A percentile compares a stretch with the other conserved stretches of the same genome.
Conservation (phyloP, 164 flowering plant species). For the Umbellularia californica region DNA sequence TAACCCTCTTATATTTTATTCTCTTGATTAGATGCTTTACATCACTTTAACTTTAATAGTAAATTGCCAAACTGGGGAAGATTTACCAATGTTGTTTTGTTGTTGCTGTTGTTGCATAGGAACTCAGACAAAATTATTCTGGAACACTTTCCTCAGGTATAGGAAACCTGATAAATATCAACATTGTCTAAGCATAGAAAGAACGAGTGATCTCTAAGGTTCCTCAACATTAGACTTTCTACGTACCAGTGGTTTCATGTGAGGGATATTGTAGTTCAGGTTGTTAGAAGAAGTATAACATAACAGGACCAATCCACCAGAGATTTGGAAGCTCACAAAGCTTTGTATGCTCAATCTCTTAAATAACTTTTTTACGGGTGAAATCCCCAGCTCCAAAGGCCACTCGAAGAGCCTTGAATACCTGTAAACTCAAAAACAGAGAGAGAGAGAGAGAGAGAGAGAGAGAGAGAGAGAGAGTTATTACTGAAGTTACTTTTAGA, state of each 20-base stretch:
- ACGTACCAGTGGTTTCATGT: conserved; percentile 5
- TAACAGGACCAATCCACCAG: conserved; percentile 77
- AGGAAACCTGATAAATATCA: too few species aligned
- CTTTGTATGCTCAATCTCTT: conserved; percentile 83
- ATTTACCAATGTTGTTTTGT: conserved; percentile 4
- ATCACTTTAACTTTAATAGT: too few species aligned
- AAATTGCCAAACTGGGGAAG: too few species aligned
- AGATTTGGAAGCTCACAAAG: conserved; percentile 63
- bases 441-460: too few species aligned
- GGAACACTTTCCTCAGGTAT: too few species aligned
- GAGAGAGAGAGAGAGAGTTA: too few species aligned
- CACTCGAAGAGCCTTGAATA: conserved; percentile 52
- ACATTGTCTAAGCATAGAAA: too few species aligned
- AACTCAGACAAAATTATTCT: conserved; percentile 80
- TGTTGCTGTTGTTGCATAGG: conserved; percentile 54
- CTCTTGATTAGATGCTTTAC: too few species aligned
- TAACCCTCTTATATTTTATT: too few species aligned
- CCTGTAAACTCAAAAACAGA: too few species aligned
- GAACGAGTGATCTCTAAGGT: neutral
- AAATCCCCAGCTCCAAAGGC: conserved; percentile 52
- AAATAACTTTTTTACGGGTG: conserved; percentile 52
- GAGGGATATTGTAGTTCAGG: conserved; percentile 46
- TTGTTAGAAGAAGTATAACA: conserved; percentile 73
- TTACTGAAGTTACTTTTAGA: neutral
- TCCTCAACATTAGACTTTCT: neutral